Base-by-base conservation (phyloP, 2,329 filamentous ascomycete genomes). In the Sarocladium brachiariae region DNA sequence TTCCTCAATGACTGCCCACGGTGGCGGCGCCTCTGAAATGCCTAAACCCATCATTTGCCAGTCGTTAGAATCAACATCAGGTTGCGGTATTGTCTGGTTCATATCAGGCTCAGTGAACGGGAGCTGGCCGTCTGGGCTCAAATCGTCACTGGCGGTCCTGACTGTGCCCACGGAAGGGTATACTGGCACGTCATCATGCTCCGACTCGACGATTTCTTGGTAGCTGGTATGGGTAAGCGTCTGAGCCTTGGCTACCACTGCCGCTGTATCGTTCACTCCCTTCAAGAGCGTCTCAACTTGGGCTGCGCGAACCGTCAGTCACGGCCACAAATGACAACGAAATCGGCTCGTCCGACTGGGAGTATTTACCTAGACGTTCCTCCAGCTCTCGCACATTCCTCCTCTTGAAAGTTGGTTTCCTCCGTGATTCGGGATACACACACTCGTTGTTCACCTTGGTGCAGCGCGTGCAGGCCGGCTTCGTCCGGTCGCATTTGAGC, bases 331-430 rank as follows among this genome's bases (percentile, higher is more conserved):
- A n/a, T n/a, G n/a, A n/a, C n/a, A n/a, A n/a, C n/a, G n/a, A n/a
- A n/a, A n/a, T n/a, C n/a, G n/a, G n/a, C n/a, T n/a, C n/a, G n/a
- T 37, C 13, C 18, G 7, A 30, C 27, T 30, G 27, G 27, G 27
- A 7, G 7, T 13, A 33, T 50, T 19, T 80, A 93, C 88, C 87
- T 63, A 96, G 72, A 61, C 92, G 80, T 56, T 89, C 89, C 67
- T 96, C 92, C 52, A 96, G 73, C 63, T 93, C 86, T 70, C 87
- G 93, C 54, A 96, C 91, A 66, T 96, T 96, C 57, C 87, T 84
- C 61, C 90, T 77, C 72, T 95, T 96, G 18, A 88, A 86, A 4
- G 89, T 87, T 51, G 89, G 88, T 71, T 95, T 96, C 69, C 89
- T 84, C 61, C 90, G 78, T 51, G 90, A 87, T 69, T 95, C 89